phyloP scores from a whole-genome alignment of 345 rosid genomes.

The Rhodamnia rubescens region DNA sequence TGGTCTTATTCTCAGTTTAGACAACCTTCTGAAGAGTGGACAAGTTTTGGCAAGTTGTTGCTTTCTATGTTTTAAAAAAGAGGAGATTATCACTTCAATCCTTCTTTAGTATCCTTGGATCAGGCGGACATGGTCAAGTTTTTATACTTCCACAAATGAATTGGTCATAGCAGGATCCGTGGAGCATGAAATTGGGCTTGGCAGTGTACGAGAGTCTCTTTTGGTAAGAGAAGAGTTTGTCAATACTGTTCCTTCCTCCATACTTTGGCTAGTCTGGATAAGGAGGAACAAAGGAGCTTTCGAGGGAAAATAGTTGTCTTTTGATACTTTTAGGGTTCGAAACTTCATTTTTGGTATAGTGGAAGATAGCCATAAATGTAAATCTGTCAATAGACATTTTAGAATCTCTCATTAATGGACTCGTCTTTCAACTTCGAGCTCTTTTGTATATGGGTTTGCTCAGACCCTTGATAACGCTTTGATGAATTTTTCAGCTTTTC shows the following conservation, averaged over 20 bases:
- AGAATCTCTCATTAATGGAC: neutral
- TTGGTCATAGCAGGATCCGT: neutral
- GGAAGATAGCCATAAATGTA: neutral
- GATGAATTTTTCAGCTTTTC: neutral
- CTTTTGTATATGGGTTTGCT: neutral
- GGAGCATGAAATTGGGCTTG: neutral
- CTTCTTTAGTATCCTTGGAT: neutral
- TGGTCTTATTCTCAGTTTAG: neutral
- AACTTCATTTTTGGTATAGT: neutral
- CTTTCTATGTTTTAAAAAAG: neutral
- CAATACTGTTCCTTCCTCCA: neutral
- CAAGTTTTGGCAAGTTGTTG: neutral
- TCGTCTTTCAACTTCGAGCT: neutral
- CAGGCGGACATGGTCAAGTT: neutral
- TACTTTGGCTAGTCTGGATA: neutral
- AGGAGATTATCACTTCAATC: neutral
- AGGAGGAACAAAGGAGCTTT: neutral
- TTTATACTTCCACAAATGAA: neutral
- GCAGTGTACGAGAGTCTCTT: neutral
- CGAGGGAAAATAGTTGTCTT: neutral
- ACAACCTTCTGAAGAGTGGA: neutral
- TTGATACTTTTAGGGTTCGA: neutral
- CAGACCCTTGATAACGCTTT: neutral
- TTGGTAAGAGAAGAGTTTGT: neutral
- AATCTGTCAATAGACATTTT: neutral